phyloP scores from a whole-genome alignment of 139 green algal genomes.

The Astrephomene gubernaculifera region DNA sequence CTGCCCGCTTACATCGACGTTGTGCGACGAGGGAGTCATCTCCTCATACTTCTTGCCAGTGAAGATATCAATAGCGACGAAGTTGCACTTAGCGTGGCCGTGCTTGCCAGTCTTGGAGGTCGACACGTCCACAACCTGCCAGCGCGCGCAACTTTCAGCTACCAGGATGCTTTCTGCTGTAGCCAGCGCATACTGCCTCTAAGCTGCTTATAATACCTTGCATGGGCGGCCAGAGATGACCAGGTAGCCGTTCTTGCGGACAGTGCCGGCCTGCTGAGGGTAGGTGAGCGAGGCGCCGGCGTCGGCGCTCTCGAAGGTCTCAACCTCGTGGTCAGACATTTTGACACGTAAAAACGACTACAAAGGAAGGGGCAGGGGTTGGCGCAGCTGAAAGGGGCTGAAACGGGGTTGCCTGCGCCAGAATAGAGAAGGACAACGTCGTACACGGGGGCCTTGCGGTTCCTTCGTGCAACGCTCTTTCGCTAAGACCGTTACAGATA shows the following conservation, averaged over 20 bases:
- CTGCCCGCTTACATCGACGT: slow-evolving; percentile 87
- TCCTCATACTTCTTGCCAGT: slow-evolving; percentile 99
- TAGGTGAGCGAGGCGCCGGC: slow-evolving; percentile 89
- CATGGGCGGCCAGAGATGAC: slow-evolving; percentile 96
- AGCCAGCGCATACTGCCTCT: neutral
- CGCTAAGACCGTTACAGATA: no score
- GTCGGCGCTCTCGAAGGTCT: slow-evolving; percentile 51
- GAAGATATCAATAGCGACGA: slow-evolving; percentile 98
- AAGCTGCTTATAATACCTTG: slow-evolving; percentile 83
- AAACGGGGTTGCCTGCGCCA: no score
- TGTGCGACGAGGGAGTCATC: slow-evolving; percentile 97
- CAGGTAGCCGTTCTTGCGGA: slow-evolving; percentile 98
- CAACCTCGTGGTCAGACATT: slow-evolving; percentile 55
- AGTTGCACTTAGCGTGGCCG: slow-evolving; percentile 99
- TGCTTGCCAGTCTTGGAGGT: slow-evolving; percentile 99
- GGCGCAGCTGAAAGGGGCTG: slow-evolving; percentile 21
- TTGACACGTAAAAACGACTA: slow-evolving; percentile 1
- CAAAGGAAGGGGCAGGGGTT: neutral
- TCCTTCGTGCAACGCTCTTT: no score
- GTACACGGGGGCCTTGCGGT: neutral
- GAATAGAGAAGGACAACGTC: neutral
- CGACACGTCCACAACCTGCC: slow-evolving; percentile 97
- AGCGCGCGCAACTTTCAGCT: neutral
- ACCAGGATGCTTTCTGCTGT: neutral
- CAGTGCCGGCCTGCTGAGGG: slow-evolving; percentile 93